These are phyloP conservation scores for Mallotus nudiflorus DNA, from an alignment of 345 rosid species.

Conservation along the genomic window DNA sequence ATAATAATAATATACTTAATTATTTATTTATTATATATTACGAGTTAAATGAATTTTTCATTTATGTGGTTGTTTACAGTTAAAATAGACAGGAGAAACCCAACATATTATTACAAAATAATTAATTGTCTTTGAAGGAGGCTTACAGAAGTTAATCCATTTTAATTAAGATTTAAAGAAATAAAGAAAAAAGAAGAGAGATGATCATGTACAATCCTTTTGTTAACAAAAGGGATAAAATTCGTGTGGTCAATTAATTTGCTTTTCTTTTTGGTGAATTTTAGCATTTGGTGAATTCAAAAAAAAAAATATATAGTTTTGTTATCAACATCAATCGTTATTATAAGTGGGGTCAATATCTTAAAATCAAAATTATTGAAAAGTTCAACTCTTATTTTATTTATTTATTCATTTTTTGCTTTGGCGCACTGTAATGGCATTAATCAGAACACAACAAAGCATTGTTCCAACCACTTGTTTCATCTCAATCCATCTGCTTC, in stretches of 20 bases:
- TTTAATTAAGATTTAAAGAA: too few species aligned
- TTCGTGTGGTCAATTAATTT: neutral
- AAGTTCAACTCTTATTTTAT: conserved; percentile 16
- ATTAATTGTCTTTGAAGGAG: too few species aligned
- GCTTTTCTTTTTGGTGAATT: neutral
- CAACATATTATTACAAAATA: too few species aligned
- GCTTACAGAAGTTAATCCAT: too few species aligned
- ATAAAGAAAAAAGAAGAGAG: too few species aligned
- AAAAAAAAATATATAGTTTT: conserved; percentile 11
- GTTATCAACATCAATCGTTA: conserved; percentile 30
- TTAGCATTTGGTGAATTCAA: neutral
- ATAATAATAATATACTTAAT: too few species aligned
- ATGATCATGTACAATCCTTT: too few species aligned
- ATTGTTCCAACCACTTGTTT: conserved; percentile 18
- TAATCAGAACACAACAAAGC: conserved; percentile 4
- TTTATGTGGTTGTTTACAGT: too few species aligned
- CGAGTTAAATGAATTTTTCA: too few species aligned
- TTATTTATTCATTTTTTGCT: too few species aligned
- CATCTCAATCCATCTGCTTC: neutral
- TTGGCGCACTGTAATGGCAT: conserved; percentile 1
- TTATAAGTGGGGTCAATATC: conserved; percentile 12
- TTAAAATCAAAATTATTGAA: conserved; percentile 19
- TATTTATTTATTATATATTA: too few species aligned
- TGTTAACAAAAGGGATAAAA: neutral
- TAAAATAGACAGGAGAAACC: too few species aligned